These are phyloP conservation scores for Annona squamosa DNA, from an alignment of 164 flowering plant genomes.

Conservation along the genomic window DNA sequence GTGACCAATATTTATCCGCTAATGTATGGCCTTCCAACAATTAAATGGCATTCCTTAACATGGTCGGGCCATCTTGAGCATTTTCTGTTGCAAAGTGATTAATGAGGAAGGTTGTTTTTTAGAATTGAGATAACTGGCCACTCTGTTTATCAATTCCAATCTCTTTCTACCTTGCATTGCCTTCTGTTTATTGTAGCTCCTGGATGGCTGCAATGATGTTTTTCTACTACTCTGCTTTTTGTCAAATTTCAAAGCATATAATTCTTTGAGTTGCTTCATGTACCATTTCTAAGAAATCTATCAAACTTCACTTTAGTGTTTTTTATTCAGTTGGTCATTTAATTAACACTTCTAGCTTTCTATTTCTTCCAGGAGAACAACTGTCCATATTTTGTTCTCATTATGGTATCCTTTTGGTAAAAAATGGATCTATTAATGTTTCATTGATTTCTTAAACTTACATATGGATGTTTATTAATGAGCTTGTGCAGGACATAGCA, in stretches of 20 bases:
- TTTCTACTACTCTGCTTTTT: too few species aligned
- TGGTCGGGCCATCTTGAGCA: too few species aligned
- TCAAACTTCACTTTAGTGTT: neutral
- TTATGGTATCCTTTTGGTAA: conserved; percentile 89
- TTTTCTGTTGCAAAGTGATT: too few species aligned
- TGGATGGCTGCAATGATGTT: neutral
- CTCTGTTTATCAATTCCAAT: neutral
- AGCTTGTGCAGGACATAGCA: too few species aligned
- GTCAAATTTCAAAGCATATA: neutral
- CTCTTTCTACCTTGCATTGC: neutral
- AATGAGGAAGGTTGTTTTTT: too few species aligned
- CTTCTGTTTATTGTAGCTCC: neutral
- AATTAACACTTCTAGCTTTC: conserved; percentile 6
- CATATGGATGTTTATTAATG: too few species aligned
- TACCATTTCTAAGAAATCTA: neutral
- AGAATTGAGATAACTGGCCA: too few species aligned
- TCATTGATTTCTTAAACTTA: too few species aligned
- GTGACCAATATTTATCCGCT: too few species aligned
- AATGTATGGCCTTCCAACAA: too few species aligned
- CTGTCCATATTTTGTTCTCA: conserved; percentile 84
- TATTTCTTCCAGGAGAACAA: conserved; percentile 72
- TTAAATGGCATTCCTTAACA: too few species aligned
- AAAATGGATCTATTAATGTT: too few species aligned
- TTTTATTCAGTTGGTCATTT: neutral
- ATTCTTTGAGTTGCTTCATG: neutral